Evolutionary conservation across 164 flowering plant genomes (phyloP).

Genomic region (Echeveria elegans): DNA sequence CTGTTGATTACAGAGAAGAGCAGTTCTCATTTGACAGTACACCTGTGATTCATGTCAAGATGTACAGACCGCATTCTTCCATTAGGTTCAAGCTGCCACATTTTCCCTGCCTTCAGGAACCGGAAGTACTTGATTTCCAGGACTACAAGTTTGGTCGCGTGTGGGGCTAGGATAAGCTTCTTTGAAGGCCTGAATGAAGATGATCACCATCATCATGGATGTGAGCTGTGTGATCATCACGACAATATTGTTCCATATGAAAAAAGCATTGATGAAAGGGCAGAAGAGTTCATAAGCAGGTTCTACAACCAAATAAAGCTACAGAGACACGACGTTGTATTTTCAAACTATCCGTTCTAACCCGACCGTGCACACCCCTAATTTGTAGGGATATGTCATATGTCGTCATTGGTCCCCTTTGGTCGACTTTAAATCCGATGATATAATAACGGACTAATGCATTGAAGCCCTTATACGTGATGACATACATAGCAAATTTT

Average conservation of each 20-base stretch:
- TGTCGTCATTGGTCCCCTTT: too few species aligned
- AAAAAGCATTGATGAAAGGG: not conserved
- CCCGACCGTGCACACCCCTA: too few species aligned
- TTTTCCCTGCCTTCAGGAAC: not conserved
- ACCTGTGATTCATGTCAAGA: not conserved
- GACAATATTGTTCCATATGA: not conserved
- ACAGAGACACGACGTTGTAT: not conserved
- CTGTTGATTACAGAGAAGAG: not conserved
- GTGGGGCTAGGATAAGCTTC: not conserved
- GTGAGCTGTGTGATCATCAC: not conserved
- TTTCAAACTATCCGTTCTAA: not conserved
- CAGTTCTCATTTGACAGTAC: not conserved
- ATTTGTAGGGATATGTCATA: too few species aligned
- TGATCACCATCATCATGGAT: not conserved
- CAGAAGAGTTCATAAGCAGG: not conserved
- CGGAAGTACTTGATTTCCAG: not conserved
- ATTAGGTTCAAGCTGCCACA: not conserved
- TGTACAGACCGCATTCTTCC: not conserved
- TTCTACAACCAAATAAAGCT: conserved; percentile 1
- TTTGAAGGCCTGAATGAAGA: not conserved
- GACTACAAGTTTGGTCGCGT: not conserved
- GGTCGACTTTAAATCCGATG: too few species aligned
- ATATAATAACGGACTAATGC: too few species aligned
- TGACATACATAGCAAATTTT: too few species aligned
- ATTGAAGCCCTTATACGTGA: too few species aligned